phyloP scores from a whole-genome alignment of 2,329 filamentous ascomycete genomes.

The Dissoconium aciculare region DNA sequence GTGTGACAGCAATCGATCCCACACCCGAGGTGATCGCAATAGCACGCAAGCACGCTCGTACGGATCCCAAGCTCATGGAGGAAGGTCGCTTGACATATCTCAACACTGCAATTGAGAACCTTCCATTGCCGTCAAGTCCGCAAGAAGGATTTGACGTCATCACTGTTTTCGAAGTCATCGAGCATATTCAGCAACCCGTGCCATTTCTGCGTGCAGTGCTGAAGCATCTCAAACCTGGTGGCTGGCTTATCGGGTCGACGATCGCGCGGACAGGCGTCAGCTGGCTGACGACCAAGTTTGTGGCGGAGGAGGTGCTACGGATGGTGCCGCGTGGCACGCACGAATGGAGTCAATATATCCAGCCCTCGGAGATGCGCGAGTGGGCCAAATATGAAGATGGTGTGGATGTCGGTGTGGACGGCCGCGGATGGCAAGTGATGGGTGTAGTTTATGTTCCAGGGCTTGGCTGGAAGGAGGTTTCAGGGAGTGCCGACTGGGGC shows the following conservation, averaged over 20 bases:
- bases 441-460: conserved; percentile 86
- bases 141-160: conserved; percentile 56
- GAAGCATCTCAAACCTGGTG: conserved; percentile 70
- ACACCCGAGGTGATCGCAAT: conserved; percentile 58
- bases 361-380: conserved; percentile 55
- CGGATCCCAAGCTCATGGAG: conserved; percentile 51
- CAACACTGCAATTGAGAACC: conserved; percentile 61
- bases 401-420: conserved; percentile 41
- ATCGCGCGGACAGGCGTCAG: conserved; percentile 81
- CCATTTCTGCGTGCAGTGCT: conserved; percentile 58
- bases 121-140: conserved; percentile 24
- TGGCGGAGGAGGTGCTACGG: conserved; percentile 74
- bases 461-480: conserved; percentile 72
- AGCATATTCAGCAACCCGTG: conserved; percentile 68
- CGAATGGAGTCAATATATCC: conserved; percentile 93
- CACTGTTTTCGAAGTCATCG: conserved; percentile 83
- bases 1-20: conserved; percentile 65
- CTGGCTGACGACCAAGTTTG: conserved; percentile 81
- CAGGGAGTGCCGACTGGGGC: conserved; percentile 67
- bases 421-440: conserved; percentile 55
- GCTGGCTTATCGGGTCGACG: conserved; percentile 84
- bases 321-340: conserved; percentile 90
- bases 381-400: conserved; percentile 31
- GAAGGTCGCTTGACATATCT: conserved; percentile 49
- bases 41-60: conserved; percentile 58